Percentiles rank a stretch among this genome's conserved stretches.
Conservation (phyloP, 1,284 basidiomycete species). For the Malassezia dermatis region DNA sequence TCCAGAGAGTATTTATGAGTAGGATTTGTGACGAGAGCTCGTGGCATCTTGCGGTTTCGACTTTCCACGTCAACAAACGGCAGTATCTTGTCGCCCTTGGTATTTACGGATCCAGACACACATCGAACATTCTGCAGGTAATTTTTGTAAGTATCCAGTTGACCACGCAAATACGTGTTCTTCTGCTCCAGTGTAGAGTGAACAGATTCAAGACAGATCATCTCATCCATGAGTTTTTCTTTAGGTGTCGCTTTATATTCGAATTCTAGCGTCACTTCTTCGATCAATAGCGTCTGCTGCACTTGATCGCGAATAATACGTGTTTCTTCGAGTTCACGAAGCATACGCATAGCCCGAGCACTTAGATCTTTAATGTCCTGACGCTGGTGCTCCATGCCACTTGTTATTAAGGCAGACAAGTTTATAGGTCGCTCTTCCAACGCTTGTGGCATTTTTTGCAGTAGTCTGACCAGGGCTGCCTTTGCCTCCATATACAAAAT, state of each 20-base stretch:
- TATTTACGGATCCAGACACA: neutral
- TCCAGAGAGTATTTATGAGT: neutral
- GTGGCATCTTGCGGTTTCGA: neutral
- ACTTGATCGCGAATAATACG: conserved; percentile 73
- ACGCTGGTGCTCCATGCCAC: neutral
- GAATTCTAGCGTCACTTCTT: conserved; percentile 89
- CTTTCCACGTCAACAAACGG: neutral
- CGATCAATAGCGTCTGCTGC: conserved; percentile 85
- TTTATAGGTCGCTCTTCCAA: conserved; percentile 61
- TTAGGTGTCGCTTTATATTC: conserved; percentile 88
- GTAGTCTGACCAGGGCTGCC: conserved; percentile 93
- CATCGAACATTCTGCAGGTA: conserved; percentile 89
- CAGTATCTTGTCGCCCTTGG: neutral
- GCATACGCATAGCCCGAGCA: conserved; percentile 88
- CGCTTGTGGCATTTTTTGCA: conserved; percentile 66
- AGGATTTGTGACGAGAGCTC: neutral
- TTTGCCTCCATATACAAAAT: conserved; percentile 99
- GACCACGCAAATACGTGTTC: conserved; percentile 88
- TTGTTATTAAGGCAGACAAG: conserved; percentile 72
- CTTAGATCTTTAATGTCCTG: neutral
- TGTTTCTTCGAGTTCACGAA: conserved; percentile 84
- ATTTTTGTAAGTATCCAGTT: conserved; percentile 98
- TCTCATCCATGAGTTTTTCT: conserved; percentile 89
- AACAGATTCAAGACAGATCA: conserved; percentile 80
- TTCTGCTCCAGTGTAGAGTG: conserved; percentile 99